Base-by-base conservation (phyloP, 108 stramenopile species). In the Pseudonitzschia multiseries region DNA sequence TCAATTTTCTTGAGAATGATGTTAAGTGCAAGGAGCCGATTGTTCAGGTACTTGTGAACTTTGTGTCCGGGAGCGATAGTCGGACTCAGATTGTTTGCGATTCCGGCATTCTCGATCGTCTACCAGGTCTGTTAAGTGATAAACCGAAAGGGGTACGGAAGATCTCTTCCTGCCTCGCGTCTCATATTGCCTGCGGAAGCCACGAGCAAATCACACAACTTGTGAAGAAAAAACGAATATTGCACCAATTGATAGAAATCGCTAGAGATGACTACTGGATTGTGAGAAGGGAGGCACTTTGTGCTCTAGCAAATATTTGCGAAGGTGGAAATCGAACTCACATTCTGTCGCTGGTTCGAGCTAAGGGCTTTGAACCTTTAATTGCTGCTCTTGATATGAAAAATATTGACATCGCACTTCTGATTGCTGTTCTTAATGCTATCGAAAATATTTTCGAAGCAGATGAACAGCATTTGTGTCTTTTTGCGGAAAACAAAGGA, bases 131-230 rank as follows among this genome's bases (percentile, higher is more conserved):
- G 26, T 32, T 81, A 56, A 63, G 29, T 28, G 31, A 65, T 57
- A 4, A 21, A 24, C 40, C 88, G 78, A 81, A 65, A 70, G 82
- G 69, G 46, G 83, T 95, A 71, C 81, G 93, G 4, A 96, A 97
- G 86, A 96, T 96, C 72, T 80, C 95, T 13, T 90, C 86, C 71
- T 97, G 96, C 96, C 69, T 93, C 0, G 78, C 87, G 13, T 91
- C 89, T 75, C 97, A 97, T 71, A 89, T 98, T 71, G 95, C 96
- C 13, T 95, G 96, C 36, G 98, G 98, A 27, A 96, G 86, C n/a
- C 71, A 81, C 15, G 56, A 77, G 24, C 98, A 98, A 66, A 86
- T 96, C 26, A 59, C 63, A 2, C 43, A 61, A 4, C 76, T 97
- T 18, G 36, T 87, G 41, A 70, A 59, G 29, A 63, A 53, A 14